A percentile compares a stretch with the other conserved stretches of the same genome.
Conservation (phyloP, 768 basidiomycete species). For the Trametes cubensis region DNA sequence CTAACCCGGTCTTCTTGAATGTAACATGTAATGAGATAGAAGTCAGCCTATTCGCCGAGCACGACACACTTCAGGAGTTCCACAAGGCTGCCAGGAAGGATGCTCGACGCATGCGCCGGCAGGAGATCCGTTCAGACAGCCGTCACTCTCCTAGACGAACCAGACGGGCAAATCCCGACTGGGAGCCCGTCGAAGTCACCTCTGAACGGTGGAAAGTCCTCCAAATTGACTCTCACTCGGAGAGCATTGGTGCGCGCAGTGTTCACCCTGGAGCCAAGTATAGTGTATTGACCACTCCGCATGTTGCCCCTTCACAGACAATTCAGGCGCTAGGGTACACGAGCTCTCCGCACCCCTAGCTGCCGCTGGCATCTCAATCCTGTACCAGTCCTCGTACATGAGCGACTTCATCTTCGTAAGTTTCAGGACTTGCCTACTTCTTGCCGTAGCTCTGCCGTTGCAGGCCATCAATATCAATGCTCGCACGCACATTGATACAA, state of each 20-base stretch:
- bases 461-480: neutral
- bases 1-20: constrained; percentile 68
- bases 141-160: constrained; percentile 7
- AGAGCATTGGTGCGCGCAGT: constrained; percentile 54
- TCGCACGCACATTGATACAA: constrained; percentile 10
- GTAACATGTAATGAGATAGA: constrained; percentile 81
- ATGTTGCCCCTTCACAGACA: constrained; percentile 43
- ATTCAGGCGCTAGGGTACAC: constrained; percentile 70
- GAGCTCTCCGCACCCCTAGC: constrained; percentile 78
- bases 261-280: neutral
- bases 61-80: constrained; percentile 58
- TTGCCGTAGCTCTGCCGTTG: neutral
- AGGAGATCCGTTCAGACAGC: constrained; percentile 26
- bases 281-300: neutral
- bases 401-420: constrained; percentile 82
- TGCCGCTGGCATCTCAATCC: constrained; percentile 75
- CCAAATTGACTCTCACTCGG: constrained; percentile 79
- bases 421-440: constrained; percentile 10
- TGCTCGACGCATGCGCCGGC: constrained; percentile 44
- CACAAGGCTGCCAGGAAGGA: constrained; percentile 62
- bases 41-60: constrained; percentile 73
- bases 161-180: constrained; percentile 23
- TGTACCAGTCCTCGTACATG: constrained; percentile 83
- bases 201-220: constrained; percentile 78
- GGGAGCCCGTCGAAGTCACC: constrained; percentile 67